Base-by-base conservation (phyloP, 1,139 yeast species). In the Arxiozyma bovina region DNA sequence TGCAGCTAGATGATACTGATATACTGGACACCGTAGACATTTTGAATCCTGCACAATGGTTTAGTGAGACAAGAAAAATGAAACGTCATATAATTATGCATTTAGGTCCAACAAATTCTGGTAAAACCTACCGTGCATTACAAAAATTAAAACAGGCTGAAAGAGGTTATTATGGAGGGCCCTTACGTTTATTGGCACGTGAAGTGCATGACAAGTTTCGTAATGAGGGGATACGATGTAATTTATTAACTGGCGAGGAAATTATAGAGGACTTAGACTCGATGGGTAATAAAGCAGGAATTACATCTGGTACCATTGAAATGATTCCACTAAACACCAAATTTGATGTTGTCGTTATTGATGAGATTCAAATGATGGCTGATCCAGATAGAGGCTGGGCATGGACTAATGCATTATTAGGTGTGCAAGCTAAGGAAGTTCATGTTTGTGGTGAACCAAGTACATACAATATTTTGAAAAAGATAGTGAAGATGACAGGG, bases 31-130 rank as follows among this genome's bases (percentile, higher is more conserved):
- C 57, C 17, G 52, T 72, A 2, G 87, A 83, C 60, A 75, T 84
- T 23, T 74, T 81, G 2, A 80, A 83, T 60, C 96, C 96, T 0
- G 84, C 85, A 1, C 89, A 85, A 66, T 87, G 96, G 94, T 93
- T 77, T 63, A 96, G 99, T 0, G 81, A 77, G 51, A 96, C 99
- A 0, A 75, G 99, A 48, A 81, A 83, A 59, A 76, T 90, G 74
- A 83, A 82, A 59, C 75, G 99, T 45, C 85, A 85, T 55, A 78
- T 93, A 48, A 77, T 85, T 22, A 79, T 94, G 82, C 99, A 93
- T 68, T 89, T 93, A 21, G 99, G 99, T 0, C 99, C 99, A 0
- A 93, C 99, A 0, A 93, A 93, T 68, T 84, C 94, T 61, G 99
- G 99, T n/a, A 93, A 93, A 65, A 93, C 99, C 0, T 87, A 87